These are phyloP conservation scores for Pythium biforme DNA, from an alignment of 352 stramenopile species.

Conservation along the genomic window DNA sequence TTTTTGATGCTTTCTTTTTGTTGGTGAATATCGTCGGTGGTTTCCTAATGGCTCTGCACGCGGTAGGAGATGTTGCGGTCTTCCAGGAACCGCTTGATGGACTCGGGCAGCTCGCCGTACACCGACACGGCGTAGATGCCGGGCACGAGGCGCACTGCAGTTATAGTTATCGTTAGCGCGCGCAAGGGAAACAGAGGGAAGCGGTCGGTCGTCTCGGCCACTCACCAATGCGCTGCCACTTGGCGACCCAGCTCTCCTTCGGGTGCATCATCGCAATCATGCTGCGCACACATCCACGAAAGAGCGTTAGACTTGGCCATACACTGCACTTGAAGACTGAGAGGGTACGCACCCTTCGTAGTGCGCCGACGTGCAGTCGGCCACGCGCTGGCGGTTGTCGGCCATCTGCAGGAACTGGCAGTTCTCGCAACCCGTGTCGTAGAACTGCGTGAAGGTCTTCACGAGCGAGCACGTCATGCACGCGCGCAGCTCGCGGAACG, in stretches of 20 bases:
- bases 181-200: neutral
- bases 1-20: too few species aligned
- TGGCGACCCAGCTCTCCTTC: conserved; percentile 88
- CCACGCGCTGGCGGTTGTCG: conserved; percentile 86
- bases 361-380: conserved; percentile 87
- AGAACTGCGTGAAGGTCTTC: conserved; percentile 91
- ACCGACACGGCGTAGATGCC: conserved; percentile 88
- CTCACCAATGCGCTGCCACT: conserved; percentile 85
- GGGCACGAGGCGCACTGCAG: conserved; percentile 72
- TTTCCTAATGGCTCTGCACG: conserved; percentile 41
- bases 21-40: too few species aligned
- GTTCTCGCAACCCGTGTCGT: conserved; percentile 89
- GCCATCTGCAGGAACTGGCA: conserved; percentile 88
- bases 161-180: too few species aligned
- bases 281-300: conserved; percentile 26
- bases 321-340: too few species aligned
- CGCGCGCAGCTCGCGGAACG: conserved; percentile 83
- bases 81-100: conserved; percentile 86
- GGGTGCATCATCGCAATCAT: conserved; percentile 89
- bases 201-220: neutral
- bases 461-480: conserved; percentile 89
- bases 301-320: too few species aligned
- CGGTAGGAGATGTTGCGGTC: conserved; percentile 87
- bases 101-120: conserved; percentile 81
- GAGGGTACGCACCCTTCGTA: conserved; percentile 83